phyloP scores from a whole-genome alignment of 208 protist species.

The Trypanosoma scelopori region DNA sequence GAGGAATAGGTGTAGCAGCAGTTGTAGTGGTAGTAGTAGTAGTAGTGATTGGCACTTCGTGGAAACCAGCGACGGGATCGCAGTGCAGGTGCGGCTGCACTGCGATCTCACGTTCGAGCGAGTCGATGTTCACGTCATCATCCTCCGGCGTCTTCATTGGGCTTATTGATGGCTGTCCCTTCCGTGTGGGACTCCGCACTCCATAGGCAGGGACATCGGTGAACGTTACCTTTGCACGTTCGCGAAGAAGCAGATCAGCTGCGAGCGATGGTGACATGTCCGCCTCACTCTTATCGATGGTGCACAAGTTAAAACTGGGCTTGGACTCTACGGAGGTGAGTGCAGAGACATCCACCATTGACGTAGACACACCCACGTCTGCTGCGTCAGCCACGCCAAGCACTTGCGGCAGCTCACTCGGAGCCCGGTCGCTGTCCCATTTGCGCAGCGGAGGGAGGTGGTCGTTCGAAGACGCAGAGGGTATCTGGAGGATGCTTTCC shows the following conservation, averaged over 20 bases:
- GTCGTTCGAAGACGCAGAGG: background rate
- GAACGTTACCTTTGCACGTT: slow-evolving; percentile 8
- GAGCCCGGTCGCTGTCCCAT: slow-evolving; percentile 15
- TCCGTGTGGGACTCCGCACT: slow-evolving; percentile 25
- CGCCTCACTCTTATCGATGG: slow-evolving; percentile 10
- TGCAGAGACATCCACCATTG: slow-evolving; percentile 61
- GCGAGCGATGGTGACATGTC: slow-evolving; percentile 7
- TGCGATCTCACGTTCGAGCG: slow-evolving; percentile 21
- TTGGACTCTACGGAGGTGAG: slow-evolving; percentile 34
- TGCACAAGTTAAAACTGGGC: slow-evolving; percentile 2
- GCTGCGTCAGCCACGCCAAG: background rate
- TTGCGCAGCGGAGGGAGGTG: slow-evolving; percentile 8
- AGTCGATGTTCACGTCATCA: slow-evolving; percentile 35
- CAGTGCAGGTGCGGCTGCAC: slow-evolving; percentile 1
- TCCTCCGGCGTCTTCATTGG: slow-evolving; percentile 24
- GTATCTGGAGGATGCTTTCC: slow-evolving; percentile 18
- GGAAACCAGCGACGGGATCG: background rate
- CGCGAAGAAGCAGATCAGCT: background rate
- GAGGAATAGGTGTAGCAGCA: background rate
- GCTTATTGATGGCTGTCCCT: slow-evolving; percentile 22
- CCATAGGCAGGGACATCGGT: slow-evolving; percentile 18
- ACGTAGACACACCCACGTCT: slow-evolving; percentile 24
- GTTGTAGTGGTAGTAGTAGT: background rate
- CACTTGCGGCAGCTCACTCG: slow-evolving; percentile 13
- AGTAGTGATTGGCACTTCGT: background rate